These are phyloP conservation scores for Tolypocladium album DNA, from an alignment of 2,329 filamentous ascomycete species.

Conservation along the genomic window DNA sequence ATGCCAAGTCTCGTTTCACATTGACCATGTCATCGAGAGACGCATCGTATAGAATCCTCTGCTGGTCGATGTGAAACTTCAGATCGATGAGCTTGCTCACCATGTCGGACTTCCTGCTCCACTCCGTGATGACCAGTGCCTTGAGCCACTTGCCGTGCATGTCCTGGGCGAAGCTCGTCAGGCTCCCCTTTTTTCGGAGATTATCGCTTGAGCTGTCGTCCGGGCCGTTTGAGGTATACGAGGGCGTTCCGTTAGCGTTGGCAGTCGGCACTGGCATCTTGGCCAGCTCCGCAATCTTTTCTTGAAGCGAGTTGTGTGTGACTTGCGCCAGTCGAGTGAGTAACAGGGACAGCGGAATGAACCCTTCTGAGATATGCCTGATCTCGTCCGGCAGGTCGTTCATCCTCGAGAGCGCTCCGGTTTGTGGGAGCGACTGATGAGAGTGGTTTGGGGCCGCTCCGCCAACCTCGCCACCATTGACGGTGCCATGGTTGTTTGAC, in stretches of 20 bases:
- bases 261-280: constrained; percentile 49
- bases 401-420: constrained; percentile 22
- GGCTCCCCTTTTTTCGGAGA: constrained; percentile 60
- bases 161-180: constrained; percentile 70
- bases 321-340: constrained; percentile 72
- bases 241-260: constrained; percentile 39
- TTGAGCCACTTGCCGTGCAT: constrained; percentile 88
- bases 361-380: constrained; percentile 63
- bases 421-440: not conserved
- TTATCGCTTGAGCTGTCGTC: constrained; percentile 56
- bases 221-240: constrained; percentile 16
- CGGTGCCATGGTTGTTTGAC: constrained; percentile 6
- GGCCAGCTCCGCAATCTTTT: constrained; percentile 59
- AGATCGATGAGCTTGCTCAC: constrained; percentile 86
- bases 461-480: constrained; percentile 15
- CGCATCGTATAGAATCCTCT: constrained; percentile 48
- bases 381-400: constrained; percentile 52
- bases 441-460: constrained; percentile 8
- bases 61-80: constrained; percentile 58
- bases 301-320: constrained; percentile 67
- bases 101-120: constrained; percentile 69
- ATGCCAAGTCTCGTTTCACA: constrained; percentile 61
- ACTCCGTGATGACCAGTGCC: constrained; percentile 78
- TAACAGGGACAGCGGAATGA: constrained; percentile 64
- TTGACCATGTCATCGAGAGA: constrained; percentile 55